These are phyloP conservation scores for Penicillium canescens DNA, from an alignment of 495 filamentous ascomycete genomes.

Conservation along the genomic window DNA sequence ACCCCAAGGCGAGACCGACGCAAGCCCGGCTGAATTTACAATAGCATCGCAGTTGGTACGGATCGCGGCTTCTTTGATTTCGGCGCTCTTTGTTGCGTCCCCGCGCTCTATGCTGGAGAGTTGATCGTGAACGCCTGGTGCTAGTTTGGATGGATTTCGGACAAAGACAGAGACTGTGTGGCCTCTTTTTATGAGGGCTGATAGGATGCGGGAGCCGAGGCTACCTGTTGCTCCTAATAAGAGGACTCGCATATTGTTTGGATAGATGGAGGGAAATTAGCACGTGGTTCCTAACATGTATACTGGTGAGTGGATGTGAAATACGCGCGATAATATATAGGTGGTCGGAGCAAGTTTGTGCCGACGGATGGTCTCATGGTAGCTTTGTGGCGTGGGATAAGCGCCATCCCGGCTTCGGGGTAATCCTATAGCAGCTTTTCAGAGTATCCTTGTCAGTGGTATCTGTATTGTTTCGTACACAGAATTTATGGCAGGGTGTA, in stretches of 20 bases:
- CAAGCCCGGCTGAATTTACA: slow-evolving; percentile 37
- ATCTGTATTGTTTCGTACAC: too few relatives aligned
- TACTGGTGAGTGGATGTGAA: too few relatives aligned
- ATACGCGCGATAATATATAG: too few relatives aligned
- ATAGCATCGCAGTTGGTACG: slow-evolving; percentile 38
- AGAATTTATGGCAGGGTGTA: too few relatives aligned
- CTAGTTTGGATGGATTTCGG: slow-evolving; percentile 39
- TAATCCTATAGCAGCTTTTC: too few relatives aligned
- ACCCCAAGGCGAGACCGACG: slow-evolving; percentile 26
- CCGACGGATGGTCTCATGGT: too few relatives aligned
- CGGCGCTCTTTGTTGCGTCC: slow-evolving; percentile 34
- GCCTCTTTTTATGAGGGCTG: slow-evolving; percentile 38
- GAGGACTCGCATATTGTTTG: slow-evolving; percentile 39
- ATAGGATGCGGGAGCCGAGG: slow-evolving; percentile 38
- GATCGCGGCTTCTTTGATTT: slow-evolving; percentile 32
- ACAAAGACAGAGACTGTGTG: slow-evolving; percentile 39
- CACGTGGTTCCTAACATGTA: too few relatives aligned
- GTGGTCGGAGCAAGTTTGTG: too few relatives aligned
- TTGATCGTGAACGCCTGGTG: slow-evolving; percentile 16
- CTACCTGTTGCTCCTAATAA: slow-evolving; percentile 46
- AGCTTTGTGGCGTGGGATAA: too few relatives aligned
- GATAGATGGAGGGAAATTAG: too few relatives aligned
- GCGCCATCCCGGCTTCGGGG: too few relatives aligned
- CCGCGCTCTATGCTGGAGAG: slow-evolving; percentile 32
- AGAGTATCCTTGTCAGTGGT: too few relatives aligned